Percentiles rank a stretch among this genome's conserved stretches.
Evolutionary conservation across 2,329 filamentous ascomycete species (phyloP).

Genomic region (Pyricularia pennisetigena): DNA sequence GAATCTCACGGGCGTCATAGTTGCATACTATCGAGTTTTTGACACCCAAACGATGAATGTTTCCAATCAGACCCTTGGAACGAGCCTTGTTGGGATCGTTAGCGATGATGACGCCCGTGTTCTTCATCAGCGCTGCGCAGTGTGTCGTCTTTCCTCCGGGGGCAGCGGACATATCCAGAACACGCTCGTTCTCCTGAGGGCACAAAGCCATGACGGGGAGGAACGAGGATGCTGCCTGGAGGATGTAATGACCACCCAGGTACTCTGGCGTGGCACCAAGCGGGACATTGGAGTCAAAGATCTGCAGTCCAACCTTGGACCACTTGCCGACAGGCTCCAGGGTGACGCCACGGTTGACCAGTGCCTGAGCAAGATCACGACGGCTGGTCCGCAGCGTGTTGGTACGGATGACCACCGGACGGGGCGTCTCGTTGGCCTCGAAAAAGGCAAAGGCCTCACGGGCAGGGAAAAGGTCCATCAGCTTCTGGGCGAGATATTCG

Average conservation of each 20-base stretch:
- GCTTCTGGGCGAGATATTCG: slow-evolving; percentile 87
- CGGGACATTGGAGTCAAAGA: slow-evolving; percentile 81
- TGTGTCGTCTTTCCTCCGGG: slow-evolving; percentile 96
- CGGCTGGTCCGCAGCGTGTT: slow-evolving; percentile 79
- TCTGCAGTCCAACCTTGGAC: slow-evolving; percentile 94
- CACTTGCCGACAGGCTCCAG: slow-evolving; percentile 96
- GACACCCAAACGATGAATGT: slow-evolving; percentile 88
- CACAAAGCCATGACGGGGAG: slow-evolving; percentile 95
- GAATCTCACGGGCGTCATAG: slow-evolving; percentile 90
- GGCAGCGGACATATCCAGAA: slow-evolving; percentile 89
- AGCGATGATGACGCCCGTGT: slow-evolving; percentile 89
- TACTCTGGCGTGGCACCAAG: slow-evolving; percentile 96
- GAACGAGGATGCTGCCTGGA: slow-evolving; percentile 94
- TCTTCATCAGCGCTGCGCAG: slow-evolving; percentile 94
- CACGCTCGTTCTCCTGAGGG: slow-evolving; percentile 83
- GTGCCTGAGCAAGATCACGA: slow-evolving; percentile 76
- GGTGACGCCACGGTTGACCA: slow-evolving; percentile 94
- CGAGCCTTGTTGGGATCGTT: slow-evolving; percentile 93
- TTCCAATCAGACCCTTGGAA: slow-evolving; percentile 95
- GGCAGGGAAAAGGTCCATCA: slow-evolving; percentile 84
- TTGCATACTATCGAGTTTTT: slow-evolving; percentile 94
- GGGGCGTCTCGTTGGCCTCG: slow-evolving; percentile 89
- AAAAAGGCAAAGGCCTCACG: slow-evolving; percentile 97
- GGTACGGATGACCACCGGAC: slow-evolving; percentile 91
- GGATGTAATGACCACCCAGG: slow-evolving; percentile 92